Base-by-base conservation (phyloP, 208 protist genomes). In the Crithidia expoeki region DNA sequence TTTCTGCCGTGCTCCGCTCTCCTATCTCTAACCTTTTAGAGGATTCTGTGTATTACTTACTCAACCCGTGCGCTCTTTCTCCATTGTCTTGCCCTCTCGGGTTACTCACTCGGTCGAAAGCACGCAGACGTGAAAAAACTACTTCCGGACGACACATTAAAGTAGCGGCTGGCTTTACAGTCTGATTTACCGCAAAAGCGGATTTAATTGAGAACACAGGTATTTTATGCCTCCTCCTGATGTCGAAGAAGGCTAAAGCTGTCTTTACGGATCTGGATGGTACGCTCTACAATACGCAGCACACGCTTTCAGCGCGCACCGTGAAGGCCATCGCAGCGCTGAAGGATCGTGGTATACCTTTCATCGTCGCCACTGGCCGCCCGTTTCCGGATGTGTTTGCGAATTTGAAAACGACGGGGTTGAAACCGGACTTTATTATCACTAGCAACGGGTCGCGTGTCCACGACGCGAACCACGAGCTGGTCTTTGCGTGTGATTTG, bases 391-490 rank as follows among this genome's bases (percentile, higher is more conserved):
- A 90, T 76, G 89, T 94, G 9, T 85, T 94, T 55, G 72, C 55
- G 32, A 87, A 76, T 42, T 72, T 94, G 4, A 59, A 80, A 4
- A 74, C 68, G 25, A 72, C 68, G 14, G 59, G 52, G 1, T 59
- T 94, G 17, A 16, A 76, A 1, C 83, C 83, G 0, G 80, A 78
- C 57, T 91, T 92, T 67, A 80, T 92, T 32, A 84, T 94, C 46
- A 89, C 89, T n/a, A 88, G 81, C 59, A 94, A 94, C 70, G 89
- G 89, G 0, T 82, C 81, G 9, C 83, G 85, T 30, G 64, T 92
- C 21, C 79, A 85, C 65, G 77, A 88, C 44, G 71, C 62, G 7
- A 65, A 57, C 28, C 64, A 83, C 51, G 63, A 70, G 9, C 30
- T 79, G 0, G 40, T 94, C 36, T 68, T 72, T 33, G 58, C 52